Conservation (phyloP, 345 rosid genomes). For the Hibiscus tridactylites region DNA sequence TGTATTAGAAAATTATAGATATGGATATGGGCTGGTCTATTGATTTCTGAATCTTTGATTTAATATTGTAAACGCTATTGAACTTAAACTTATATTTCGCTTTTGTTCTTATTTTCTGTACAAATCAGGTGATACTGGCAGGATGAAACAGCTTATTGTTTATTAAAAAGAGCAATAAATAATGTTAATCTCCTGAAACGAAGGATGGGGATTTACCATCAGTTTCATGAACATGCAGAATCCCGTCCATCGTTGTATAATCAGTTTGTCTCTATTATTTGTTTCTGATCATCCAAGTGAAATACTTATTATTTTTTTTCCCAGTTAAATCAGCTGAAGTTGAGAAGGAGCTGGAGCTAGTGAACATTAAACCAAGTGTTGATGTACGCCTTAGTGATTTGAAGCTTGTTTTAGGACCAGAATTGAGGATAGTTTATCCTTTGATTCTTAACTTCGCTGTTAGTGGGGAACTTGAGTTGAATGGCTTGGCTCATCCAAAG, state of each 20-base stretch:
- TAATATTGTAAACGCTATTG: background rate
- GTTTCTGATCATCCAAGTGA: background rate
- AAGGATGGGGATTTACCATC: background rate
- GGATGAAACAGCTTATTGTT: background rate
- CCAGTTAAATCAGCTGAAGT: constrained; percentile 62
- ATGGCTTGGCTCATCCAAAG: constrained; percentile 90
- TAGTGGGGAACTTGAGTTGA: constrained; percentile 88
- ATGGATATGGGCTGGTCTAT: background rate
- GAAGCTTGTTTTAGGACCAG: constrained; percentile 94
- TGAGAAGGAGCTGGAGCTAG: constrained; percentile 61
- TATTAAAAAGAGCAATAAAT: background rate
- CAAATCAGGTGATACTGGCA: background rate
- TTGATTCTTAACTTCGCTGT: constrained; percentile 88
- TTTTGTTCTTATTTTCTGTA: background rate
- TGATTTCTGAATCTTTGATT: background rate
- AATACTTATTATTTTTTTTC: constrained; percentile 22
- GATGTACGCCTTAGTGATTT: constrained; percentile 83
- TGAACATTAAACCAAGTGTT: constrained; percentile 63
- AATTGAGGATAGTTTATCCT: constrained; percentile 85
- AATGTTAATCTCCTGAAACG: background rate
- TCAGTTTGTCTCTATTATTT: background rate
- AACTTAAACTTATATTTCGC: background rate
- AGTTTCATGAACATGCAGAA: background rate
- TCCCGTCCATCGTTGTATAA: background rate
- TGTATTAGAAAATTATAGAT: background rate